Base-by-base conservation (phyloP, 306 rosid species). In the Vigna unguiculata region DNA sequence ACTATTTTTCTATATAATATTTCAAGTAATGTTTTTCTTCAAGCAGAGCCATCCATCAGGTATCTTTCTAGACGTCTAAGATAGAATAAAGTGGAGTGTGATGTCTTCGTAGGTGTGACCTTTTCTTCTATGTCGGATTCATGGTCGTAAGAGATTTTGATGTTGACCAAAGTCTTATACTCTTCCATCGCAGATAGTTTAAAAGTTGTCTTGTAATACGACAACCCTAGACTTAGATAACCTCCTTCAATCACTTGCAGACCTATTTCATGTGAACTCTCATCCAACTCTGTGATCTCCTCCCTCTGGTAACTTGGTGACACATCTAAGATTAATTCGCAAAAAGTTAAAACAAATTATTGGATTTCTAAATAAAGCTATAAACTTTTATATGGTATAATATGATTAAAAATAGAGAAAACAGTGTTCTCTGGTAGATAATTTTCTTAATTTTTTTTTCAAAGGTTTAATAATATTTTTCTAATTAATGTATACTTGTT, bases 181-280 rank as follows among this genome's bases (percentile, higher is more conserved):
- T 80, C 83, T 6, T 22, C 77, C 0, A 49, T 68, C 13, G 82
- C 69, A 24, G 69, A 66, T 1, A 83, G 83, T 40, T 82, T 84
- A 78, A 87, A 85, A 11, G 59, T 88, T 58, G 87, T 84, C 69
- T 76, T 87, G 58, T 82, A 87, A 51, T 43, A 85, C 59, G 89
- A 80, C 55, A 88, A 86, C 1, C 95, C 97, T 49, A 41, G 69
- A 65, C 55, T 80, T 51, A 89, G 82, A 70, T 83, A 63, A 0
- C 88, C 88, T 45, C 97, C 91, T 83, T 91, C 94, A 20, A 65
- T 60, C 70, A 88, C 88, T 79, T 88, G 70, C 47, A 91, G 71
- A 53, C 89, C 91, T 67, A 89, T 57, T 75, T 69, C 83, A 75
- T 90, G 87, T 0, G 51, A 47, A 9, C 9, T 1, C 22, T 79